These are phyloP conservation scores for Cinchona pubescens DNA, from an alignment of 257 asterid genomes.

Conservation along the genomic window DNA sequence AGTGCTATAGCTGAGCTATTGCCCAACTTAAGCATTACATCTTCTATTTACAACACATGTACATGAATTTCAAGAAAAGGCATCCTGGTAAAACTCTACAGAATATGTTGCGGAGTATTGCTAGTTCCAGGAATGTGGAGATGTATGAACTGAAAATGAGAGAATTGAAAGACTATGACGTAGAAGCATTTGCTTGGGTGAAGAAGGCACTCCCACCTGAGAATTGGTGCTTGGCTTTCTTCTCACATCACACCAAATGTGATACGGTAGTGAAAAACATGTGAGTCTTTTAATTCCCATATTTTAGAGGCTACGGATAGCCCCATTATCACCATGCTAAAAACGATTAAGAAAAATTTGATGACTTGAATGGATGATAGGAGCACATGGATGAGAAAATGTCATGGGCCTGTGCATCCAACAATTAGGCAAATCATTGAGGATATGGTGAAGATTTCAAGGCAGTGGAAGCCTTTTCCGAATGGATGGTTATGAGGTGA, in stretches of 20 bases:
- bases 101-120: not conserved
- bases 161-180: not conserved
- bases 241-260: not conserved
- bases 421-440: not conserved
- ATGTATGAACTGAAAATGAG: not conserved
- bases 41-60: not conserved
- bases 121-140: not conserved
- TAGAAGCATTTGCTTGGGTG: not conserved
- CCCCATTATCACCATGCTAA: not conserved
- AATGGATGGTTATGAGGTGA: not conserved
- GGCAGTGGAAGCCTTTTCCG: not conserved
- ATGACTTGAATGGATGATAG: too few relatives aligned
- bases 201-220: not conserved
- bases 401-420: not conserved
- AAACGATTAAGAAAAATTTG: too few relatives aligned
- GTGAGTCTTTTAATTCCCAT: not conserved
- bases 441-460: not conserved
- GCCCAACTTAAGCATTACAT: not conserved
- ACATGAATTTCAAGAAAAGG: not conserved
- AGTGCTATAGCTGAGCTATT: not conserved
- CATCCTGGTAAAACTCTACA: not conserved
- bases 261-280: not conserved
- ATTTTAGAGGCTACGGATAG: not conserved
- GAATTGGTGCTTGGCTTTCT: not conserved
- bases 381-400: too few relatives aligned